Evolutionary conservation across 129 eudicot genomes (phyloP).

Genomic region (Arctium lappa): DNA sequence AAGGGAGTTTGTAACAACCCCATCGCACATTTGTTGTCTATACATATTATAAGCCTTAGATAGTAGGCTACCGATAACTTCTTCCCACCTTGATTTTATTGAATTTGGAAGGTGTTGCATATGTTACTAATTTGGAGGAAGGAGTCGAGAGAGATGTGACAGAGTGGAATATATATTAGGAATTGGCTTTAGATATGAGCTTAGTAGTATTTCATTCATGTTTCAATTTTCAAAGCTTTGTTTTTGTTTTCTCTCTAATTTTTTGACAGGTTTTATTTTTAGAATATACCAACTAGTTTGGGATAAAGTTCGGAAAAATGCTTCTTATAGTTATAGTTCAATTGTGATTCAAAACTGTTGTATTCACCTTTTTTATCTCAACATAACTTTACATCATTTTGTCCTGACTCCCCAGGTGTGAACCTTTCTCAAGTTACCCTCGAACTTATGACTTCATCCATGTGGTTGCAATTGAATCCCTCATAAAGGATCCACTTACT

Average conservation of each 20-base stretch:
- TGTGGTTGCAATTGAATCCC: slow-evolving; percentile 71
- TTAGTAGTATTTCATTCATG: neutral
- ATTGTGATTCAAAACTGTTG: neutral
- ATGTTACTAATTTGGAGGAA: neutral
- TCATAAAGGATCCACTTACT: slow-evolving; percentile 60
- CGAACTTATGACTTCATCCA: slow-evolving; percentile 91
- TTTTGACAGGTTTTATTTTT: neutral
- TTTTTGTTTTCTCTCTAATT: neutral
- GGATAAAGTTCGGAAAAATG: neutral
- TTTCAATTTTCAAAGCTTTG: neutral
- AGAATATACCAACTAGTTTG: neutral
- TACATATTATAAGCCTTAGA: no score
- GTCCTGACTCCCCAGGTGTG: slow-evolving; percentile 60
- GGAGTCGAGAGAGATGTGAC: neutral
- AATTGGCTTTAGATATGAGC: neutral
- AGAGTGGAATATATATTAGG: neutral
- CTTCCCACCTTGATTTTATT: neutral
- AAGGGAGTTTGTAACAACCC: neutral
- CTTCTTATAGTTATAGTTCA: neutral
- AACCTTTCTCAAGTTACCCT: slow-evolving; percentile 98
- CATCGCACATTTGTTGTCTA: neutral
- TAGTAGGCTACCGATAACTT: neutral
- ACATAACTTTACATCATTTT: neutral
- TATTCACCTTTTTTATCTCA: neutral
- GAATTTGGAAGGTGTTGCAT: neutral